Evolutionary conservation across 257 asterid genomes (phyloP).

Genomic region (Capsicum baccatum): DNA sequence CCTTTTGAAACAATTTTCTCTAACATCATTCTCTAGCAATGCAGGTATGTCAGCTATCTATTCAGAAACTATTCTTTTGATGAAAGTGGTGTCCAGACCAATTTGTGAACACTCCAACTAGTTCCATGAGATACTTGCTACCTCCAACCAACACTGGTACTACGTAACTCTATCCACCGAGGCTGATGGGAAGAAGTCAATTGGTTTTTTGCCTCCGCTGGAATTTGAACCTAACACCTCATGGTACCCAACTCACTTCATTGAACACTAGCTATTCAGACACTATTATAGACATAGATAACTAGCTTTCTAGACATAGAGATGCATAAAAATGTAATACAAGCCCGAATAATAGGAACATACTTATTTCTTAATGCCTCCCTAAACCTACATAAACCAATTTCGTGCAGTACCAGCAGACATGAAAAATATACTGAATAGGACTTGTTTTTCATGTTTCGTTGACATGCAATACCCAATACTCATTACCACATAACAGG

Average conservation of each 20-base stretch:
- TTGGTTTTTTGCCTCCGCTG: not conserved
- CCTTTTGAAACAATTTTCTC: not conserved
- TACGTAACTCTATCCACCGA: not conserved
- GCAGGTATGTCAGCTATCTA: not conserved
- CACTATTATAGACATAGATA: not conserved
- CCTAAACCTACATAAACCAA: not conserved
- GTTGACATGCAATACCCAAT: not conserved
- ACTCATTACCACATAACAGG: not conserved
- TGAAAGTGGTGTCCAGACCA: not conserved
- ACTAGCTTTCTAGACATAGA: slow-evolving; percentile 2
- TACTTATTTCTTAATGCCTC: not conserved
- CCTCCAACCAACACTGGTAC: not conserved
- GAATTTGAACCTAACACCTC: not conserved
- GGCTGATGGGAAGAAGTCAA: not conserved
- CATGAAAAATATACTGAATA: not conserved
- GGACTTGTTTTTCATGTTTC: not conserved
- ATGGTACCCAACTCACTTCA: not conserved
- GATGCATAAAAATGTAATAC: not conserved
- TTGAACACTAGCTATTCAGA: not conserved
- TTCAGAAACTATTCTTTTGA: not conserved
- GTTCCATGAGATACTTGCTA: not conserved
- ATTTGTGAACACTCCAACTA: not conserved
- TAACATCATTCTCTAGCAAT: not conserved
- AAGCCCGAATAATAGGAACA: not conserved
- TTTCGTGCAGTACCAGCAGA: not conserved